These are phyloP conservation scores for Lobulomyces angularis DNA, from an alignment of 192 early-diverging fungal genomes.

Conservation along the genomic window DNA sequence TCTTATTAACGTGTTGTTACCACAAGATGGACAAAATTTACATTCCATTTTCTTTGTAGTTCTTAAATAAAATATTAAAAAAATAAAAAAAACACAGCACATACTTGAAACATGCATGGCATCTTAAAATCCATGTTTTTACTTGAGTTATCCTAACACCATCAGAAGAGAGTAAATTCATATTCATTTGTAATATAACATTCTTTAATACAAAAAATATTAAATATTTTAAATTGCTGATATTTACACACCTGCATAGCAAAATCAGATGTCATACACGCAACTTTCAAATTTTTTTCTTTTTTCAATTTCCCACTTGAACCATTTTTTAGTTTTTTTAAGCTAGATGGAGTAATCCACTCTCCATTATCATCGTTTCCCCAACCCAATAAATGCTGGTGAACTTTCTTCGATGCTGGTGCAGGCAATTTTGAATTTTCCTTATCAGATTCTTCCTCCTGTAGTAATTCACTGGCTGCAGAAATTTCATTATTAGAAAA, in stretches of 20 bases:
- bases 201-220: constrained; percentile 33
- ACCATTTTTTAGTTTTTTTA: too few species aligned
- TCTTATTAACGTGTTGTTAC: constrained; percentile 73
- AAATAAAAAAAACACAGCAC: constrained; percentile 8
- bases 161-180: constrained; percentile 71
- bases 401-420: background rate
- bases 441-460: too few species aligned
- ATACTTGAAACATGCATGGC: constrained; percentile 85
- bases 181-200: constrained; percentile 83
- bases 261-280: constrained; percentile 83
- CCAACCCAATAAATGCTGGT: background rate
- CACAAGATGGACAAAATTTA: constrained; percentile 88
- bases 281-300: constrained; percentile 49
- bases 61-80: constrained; percentile 16
- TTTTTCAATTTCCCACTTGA: constrained; percentile 8
- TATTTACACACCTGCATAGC: constrained; percentile 64
- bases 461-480: too few species aligned
- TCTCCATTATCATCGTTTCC: constrained; percentile 49
- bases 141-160: constrained; percentile 63
- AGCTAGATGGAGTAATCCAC: constrained; percentile 90
- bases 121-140: constrained; percentile 83
- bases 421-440: background rate
- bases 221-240: constrained; percentile 1
- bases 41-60: constrained; percentile 74
- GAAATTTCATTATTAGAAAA: too few species aligned